phyloP scores from a whole-genome alignment of 2,329 filamentous ascomycete genomes.

The Aspergillus clavatus region DNA sequence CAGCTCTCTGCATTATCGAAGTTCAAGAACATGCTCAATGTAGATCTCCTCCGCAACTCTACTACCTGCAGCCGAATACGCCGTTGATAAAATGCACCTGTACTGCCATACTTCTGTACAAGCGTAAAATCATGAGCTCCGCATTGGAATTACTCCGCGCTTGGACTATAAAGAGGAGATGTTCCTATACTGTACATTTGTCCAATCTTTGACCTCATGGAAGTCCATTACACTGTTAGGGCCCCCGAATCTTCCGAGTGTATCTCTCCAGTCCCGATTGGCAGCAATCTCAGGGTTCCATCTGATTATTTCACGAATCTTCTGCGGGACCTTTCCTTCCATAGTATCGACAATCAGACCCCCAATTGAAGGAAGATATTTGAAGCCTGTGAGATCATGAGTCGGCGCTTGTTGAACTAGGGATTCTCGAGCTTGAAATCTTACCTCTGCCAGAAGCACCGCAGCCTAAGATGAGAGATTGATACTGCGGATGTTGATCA shows the following conservation, averaged over 20 bases:
- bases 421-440: not conserved
- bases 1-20: too few relatives aligned
- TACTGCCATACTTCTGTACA: too few relatives aligned
- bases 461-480: conserved; percentile 44
- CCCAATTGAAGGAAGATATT: conserved; percentile 49
- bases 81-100: not conserved
- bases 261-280: conserved; percentile 43
- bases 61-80: too few relatives aligned
- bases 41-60: too few relatives aligned
- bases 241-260: conserved; percentile 46
- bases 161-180: conserved; percentile 14
- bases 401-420: not conserved
- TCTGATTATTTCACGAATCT: conserved; percentile 41
- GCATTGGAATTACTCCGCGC: too few relatives aligned
- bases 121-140: too few relatives aligned
- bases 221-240: conserved; percentile 47
- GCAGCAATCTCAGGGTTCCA: conserved; percentile 50
- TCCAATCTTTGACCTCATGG: conserved; percentile 41
- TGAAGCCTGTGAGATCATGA: conserved; percentile 41
- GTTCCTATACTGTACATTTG: conserved; percentile 18
- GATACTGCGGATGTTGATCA: conserved; percentile 44
- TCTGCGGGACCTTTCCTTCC: conserved; percentile 40
- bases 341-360: conserved; percentile 46
- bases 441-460: conserved; percentile 43
- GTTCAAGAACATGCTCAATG: too few relatives aligned